Evolutionary conservation across 2,329 filamentous ascomycete genomes (phyloP).

Genomic region (Microsporum canis): DNA sequence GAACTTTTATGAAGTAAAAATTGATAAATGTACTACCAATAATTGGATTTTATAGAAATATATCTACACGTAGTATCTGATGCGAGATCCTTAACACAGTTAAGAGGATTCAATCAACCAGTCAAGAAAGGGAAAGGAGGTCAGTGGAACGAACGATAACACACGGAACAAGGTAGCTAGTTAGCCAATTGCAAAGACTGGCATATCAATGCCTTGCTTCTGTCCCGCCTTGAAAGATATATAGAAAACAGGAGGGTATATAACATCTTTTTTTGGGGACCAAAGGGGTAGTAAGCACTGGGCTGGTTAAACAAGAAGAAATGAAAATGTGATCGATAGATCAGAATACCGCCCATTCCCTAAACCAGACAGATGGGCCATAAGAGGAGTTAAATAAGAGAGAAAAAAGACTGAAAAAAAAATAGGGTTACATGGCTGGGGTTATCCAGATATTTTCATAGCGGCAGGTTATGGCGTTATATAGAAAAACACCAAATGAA

Average conservation of each 20-base stretch:
- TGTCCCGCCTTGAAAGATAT: background rate
- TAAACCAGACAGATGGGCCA: background rate
- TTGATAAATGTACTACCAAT: background rate
- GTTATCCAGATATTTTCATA: background rate
- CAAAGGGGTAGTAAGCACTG: slow-evolving; percentile 2
- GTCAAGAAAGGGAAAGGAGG: background rate
- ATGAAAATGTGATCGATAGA: slow-evolving; percentile 4
- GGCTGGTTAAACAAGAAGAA: background rate
- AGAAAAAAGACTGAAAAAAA: background rate
- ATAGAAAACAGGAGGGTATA: background rate
- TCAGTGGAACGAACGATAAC: background rate
- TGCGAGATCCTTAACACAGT: background rate
- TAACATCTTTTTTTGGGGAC: background rate
- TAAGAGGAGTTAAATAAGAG: background rate
- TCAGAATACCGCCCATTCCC: slow-evolving; percentile 4
- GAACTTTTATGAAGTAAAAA: background rate
- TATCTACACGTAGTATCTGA: background rate
- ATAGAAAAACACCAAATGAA: background rate
- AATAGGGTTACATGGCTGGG: background rate
- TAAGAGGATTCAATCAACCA: background rate
- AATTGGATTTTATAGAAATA: background rate
- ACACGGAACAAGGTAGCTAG: background rate
- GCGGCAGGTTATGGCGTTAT: background rate
- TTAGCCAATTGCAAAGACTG: background rate
- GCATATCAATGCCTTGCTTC: background rate